Evolutionary conservation across 805 yeast genomes (phyloP).

Genomic region (Myxozyma melibiosi): DNA sequence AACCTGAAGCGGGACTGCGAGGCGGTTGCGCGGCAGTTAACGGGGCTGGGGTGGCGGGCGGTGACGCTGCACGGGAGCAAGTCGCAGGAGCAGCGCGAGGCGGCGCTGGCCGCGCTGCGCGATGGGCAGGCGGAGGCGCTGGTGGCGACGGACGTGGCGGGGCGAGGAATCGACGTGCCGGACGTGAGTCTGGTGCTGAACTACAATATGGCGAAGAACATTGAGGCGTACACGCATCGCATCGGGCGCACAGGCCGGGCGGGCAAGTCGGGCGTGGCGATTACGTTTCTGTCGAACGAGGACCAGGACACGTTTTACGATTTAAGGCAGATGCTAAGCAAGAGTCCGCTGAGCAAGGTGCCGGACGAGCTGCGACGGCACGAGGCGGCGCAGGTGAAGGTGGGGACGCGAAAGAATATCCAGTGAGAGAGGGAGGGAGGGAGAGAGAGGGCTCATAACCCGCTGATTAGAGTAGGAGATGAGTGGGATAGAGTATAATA

Average conservation of each 20-base stretch:
- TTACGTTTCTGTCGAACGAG: slow-evolving; percentile 66
- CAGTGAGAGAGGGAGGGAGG: no score
- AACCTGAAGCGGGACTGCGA: slow-evolving; percentile 79
- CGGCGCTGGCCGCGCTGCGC: slow-evolving; percentile 64
- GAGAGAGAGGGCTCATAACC: no score
- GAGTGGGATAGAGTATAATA: no score
- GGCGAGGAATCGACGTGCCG: slow-evolving; percentile 93
- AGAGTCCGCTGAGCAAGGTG: slow-evolving; percentile 45
- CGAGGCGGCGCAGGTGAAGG: no score
- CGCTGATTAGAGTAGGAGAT: no score
- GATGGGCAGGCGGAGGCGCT: slow-evolving; percentile 60
- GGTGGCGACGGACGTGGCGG: slow-evolving; percentile 94
- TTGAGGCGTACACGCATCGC: slow-evolving; percentile 88
- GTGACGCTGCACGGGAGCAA: slow-evolving; percentile 84
- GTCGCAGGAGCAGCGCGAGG: slow-evolving; percentile 81
- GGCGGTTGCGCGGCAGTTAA: slow-evolving; percentile 55
- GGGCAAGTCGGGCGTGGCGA: slow-evolving; percentile 74
- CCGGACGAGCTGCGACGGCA: slow-evolving; percentile 46
- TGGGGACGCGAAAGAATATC: no score
- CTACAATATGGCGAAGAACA: slow-evolving; percentile 74
- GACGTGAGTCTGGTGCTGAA: slow-evolving; percentile 83
- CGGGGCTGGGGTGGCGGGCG: slow-evolving; percentile 50
- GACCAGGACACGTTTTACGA: slow-evolving; percentile 57
- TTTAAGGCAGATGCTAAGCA: slow-evolving; percentile 52
- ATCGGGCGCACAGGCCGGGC: slow-evolving; percentile 98